These are phyloP conservation scores for Arachis stenosperma DNA, from an alignment of 306 rosid genomes.

Conservation along the genomic window DNA sequence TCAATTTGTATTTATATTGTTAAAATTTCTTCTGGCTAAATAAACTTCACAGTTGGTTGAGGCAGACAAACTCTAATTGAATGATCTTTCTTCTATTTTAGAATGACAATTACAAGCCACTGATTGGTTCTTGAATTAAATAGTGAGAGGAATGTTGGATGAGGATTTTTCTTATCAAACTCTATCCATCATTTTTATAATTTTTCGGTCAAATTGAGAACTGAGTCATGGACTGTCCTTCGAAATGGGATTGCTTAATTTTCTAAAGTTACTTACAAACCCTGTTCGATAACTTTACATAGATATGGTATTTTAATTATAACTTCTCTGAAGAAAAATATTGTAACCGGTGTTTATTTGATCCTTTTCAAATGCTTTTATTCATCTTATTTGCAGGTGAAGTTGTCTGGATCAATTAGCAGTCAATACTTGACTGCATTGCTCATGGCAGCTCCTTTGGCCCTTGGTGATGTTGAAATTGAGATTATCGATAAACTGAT, in stretches of 20 bases:
- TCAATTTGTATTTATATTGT: not conserved
- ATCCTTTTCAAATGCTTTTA: conserved; percentile 31
- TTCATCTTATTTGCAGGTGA: conserved; percentile 65
- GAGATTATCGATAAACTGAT: conserved; percentile 91
- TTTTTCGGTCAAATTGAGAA: too few relatives aligned
- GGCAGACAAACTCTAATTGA: conserved; percentile 13
- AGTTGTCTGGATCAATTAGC: conserved; percentile 95
- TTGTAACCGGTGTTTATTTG: conserved; percentile 20
- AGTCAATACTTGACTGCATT: conserved; percentile 96
- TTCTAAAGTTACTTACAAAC: not conserved
- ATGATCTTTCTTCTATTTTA: not conserved
- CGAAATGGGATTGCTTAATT: conserved; percentile 3
- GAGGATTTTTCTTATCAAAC: too few relatives aligned
- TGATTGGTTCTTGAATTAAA: too few relatives aligned
- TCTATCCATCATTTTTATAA: too few relatives aligned
- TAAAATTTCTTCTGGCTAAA: conserved; percentile 24
- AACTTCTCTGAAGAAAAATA: not conserved
- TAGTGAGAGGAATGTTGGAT: too few relatives aligned
- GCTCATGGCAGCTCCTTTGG: conserved; percentile 99
- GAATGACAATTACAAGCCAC: too few relatives aligned
- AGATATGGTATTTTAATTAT: conserved; percentile 1
- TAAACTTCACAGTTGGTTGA: not conserved
- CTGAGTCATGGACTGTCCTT: not conserved
- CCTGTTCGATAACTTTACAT: conserved; percentile 1
- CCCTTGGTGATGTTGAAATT: conserved; percentile 90